A percentile compares a stretch with the other conserved stretches of the same genome.
phyloP scores from a whole-genome alignment of 2,329 filamentous ascomycete genomes.

The Trichoderma sp. region DNA sequence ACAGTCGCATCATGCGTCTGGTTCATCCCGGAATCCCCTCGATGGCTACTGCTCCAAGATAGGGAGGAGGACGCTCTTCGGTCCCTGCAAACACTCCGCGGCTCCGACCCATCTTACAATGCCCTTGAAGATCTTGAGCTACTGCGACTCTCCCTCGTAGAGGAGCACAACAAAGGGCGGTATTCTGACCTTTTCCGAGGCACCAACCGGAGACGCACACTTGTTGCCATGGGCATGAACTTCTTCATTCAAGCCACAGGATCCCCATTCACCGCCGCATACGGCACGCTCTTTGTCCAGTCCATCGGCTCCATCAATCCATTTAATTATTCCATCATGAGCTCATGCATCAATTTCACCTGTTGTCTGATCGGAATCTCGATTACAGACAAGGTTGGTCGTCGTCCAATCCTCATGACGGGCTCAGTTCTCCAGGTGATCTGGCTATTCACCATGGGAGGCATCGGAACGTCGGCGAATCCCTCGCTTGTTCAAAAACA shows the following conservation, averaged over 20 bases:
- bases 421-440: background rate
- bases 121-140: background rate
- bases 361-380: conserved; percentile 7
- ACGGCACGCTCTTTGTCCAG: conserved; percentile 7
- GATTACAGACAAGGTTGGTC: conserved; percentile 7
- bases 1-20: conserved; percentile 10
- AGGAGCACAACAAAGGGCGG: background rate
- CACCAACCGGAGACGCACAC: conserved; percentile 3
- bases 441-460: conserved; percentile 12
- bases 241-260: conserved; percentile 12
- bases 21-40: conserved; percentile 8
- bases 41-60: conserved; percentile 2
- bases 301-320: conserved; percentile 6
- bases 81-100: conserved; percentile 11
- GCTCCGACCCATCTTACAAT: background rate
- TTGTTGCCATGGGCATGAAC: conserved; percentile 13
- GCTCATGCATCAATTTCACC: conserved; percentile 6
- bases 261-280: conserved; percentile 8
- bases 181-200: background rate
- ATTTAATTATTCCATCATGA: conserved; percentile 10
- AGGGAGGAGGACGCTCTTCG: conserved; percentile 1
- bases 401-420: conserved; percentile 6
- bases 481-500: conserved; percentile 1
- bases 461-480: conserved; percentile 3
- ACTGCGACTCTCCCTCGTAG: background rate